Evolutionary conservation across 129 eudicot species (phyloP), one percentile per base, ranked within the genome.

Genomic region (Ambrosia trifida): DNA sequence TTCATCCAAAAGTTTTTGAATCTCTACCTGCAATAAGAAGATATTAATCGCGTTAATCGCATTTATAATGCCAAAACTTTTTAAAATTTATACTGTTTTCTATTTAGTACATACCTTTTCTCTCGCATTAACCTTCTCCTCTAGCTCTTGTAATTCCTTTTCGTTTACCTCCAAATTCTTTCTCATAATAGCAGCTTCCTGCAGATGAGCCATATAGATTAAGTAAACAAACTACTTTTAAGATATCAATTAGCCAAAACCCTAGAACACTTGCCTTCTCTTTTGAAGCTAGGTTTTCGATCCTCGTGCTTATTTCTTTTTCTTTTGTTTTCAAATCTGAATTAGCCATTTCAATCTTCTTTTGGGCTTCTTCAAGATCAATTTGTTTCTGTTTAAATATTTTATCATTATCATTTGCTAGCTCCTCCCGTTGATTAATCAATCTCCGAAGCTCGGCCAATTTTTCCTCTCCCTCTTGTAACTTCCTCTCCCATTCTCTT

Each of bases 1-100:
- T 64, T 95, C 96, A 75, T 95, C 97, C 88, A 90, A 46, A 79
- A 88, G 91, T 76, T 90, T 90, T 82, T 90, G 89, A 75, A 95
- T 72, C 84, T 81, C 99, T 68, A 50, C 78, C 99, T 95, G 88
- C 79, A 83, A 53, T 11, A 31, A 43, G 70, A 76, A 50, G 33
- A 65, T 64, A 62, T 58, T 64, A 40, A 52, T 74, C 38, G 38
- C 63, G 50, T 58, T 64, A 40, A 52, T 74, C 38, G 38, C 63
- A 64, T 36, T 19, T 63, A 49, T 7, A 11, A 61, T 41, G 64
- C 2, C 9, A 13, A 7, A 68, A 49, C 17, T 68, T 31, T 31
- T 33, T 11, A 59, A 32, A 41, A 59, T 31, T 36, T 4, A 58
- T 11, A 35, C 7, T 62, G 6, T 62, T 35, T 62, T 14, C 13